Conservation (phyloP, 148 eudicot genomes). For the Arbutus unedo region DNA sequence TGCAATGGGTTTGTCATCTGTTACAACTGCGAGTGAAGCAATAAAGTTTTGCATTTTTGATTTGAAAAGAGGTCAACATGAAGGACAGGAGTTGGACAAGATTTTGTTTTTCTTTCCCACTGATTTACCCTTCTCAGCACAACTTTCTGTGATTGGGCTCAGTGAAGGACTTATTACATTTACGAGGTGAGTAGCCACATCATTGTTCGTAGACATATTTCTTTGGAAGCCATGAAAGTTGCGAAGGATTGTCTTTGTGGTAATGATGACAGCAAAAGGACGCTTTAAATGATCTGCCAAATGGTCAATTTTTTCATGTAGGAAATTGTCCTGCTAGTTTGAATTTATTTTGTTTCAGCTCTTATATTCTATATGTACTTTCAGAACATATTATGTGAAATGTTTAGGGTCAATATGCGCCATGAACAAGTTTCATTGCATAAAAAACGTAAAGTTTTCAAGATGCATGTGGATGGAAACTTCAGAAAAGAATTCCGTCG, state of each 20-base stretch:
- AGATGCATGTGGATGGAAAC: background rate
- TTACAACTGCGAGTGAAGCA: constrained; percentile 43
- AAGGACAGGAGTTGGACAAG: constrained; percentile 89
- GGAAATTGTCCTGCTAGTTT: background rate
- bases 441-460: background rate
- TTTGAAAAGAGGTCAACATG: constrained; percentile 78
- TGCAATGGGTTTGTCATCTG: constrained; percentile 65
- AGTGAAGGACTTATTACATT: constrained; percentile 96
- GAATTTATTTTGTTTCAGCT: background rate
- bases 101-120: constrained; percentile 79
- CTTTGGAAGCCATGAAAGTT: background rate
- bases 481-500: background rate
- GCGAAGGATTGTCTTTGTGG: background rate
- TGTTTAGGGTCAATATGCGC: background rate
- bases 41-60: constrained; percentile 87
- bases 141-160: constrained; percentile 87
- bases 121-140: constrained; percentile 61
- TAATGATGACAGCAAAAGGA: constrained; percentile 2
- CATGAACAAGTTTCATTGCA: background rate
- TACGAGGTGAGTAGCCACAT: constrained; percentile 53
- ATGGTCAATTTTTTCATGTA: background rate
- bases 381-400: background rate
- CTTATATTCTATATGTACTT: background rate
- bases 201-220: background rate
- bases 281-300: background rate